These are phyloP conservation scores for Tetrapisispora namnaoensis DNA, from an alignment of 805 yeast genomes.

Conservation along the genomic window DNA sequence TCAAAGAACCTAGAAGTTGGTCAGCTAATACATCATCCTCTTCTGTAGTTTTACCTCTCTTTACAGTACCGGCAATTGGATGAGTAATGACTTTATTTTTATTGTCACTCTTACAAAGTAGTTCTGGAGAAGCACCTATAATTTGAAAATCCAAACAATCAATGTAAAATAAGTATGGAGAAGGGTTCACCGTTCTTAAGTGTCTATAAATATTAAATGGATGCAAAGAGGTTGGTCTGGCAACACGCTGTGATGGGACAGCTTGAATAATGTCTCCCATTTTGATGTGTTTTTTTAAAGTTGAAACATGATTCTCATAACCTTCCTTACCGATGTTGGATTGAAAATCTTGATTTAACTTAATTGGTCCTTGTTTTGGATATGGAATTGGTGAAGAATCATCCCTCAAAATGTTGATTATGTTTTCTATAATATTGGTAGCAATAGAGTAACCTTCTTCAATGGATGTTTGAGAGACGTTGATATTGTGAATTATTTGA, in stretches of 20 bases:
- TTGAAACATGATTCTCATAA: constrained; percentile 71
- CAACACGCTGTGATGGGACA: constrained; percentile 95
- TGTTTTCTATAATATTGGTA: constrained; percentile 44
- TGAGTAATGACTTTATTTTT: constrained; percentile 77
- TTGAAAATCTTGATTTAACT: constrained; percentile 54
- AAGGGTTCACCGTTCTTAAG: constrained; percentile 90
- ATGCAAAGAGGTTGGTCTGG: constrained; percentile 88
- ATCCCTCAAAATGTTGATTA: constrained; percentile 41
- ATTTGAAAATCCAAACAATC: constrained; percentile 88
- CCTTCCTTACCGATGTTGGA: constrained; percentile 94
- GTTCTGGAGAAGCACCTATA: constrained; percentile 96
- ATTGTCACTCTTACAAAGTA: constrained; percentile 71
- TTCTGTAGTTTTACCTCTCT: constrained; percentile 79
- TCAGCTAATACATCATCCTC: constrained; percentile 83
- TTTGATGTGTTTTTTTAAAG: constrained; percentile 68
- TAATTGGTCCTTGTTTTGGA: constrained; percentile 71
- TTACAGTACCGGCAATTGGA: constrained; percentile 96
- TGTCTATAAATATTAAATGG: constrained; percentile 96
- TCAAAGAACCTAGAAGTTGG: constrained; percentile 60
- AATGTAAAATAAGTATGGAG: constrained; percentile 91
- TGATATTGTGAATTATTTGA: constrained; percentile 78
- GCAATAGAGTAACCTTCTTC: constrained; percentile 45
- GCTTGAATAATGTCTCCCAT: constrained; percentile 95
- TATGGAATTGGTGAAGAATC: constrained; percentile 36
- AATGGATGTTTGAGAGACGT: constrained; percentile 23